Conservation (phyloP, 257 asterid genomes). For the Solanum infundibuliforme region DNA sequence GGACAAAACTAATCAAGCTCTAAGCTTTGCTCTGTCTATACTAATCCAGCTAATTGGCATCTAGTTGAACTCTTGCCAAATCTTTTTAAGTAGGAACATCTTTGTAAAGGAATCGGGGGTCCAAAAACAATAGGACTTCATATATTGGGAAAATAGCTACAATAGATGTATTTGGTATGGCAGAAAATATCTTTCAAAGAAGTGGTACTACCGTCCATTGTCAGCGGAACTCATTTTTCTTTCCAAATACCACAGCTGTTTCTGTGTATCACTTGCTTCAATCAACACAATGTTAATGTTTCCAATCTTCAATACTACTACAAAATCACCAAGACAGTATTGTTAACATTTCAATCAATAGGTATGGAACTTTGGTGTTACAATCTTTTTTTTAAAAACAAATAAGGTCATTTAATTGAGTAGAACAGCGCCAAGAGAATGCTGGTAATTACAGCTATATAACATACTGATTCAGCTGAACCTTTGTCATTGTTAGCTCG, state of each 20-base stretch:
- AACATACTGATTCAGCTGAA: neutral
- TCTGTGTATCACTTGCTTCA: neutral
- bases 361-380: neutral
- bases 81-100: neutral
- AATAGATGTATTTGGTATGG: neutral
- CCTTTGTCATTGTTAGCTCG: neutral
- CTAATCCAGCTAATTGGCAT: neutral
- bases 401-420: neutral
- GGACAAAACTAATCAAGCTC: neutral
- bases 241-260: neutral
- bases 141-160: neutral
- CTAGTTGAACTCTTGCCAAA: neutral
- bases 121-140: neutral
- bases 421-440: neutral
- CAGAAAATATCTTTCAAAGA: neutral
- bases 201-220: neutral
- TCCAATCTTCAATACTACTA: neutral
- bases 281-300: neutral
- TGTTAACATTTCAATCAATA: neutral
- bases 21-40: neutral
- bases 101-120: neutral
- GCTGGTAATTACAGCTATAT: neutral
- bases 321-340: neutral
- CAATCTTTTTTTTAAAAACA: neutral
- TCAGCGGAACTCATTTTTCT: neutral